These are phyloP conservation scores for Schoenoplectus tabernaemontani DNA, from an alignment of 202 grass and related monocot genomes.

Conservation along the genomic window DNA sequence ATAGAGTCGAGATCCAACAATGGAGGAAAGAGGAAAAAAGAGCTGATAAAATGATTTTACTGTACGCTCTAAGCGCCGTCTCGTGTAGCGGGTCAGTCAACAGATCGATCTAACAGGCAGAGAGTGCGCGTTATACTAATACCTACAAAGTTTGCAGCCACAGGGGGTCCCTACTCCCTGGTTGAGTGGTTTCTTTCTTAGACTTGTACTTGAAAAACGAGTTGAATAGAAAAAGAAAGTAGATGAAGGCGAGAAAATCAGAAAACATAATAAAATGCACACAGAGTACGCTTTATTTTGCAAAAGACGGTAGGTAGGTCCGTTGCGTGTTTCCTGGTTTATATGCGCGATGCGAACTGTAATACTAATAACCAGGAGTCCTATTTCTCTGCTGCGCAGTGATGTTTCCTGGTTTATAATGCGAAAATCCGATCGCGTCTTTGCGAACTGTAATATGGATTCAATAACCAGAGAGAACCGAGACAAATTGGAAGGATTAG, in stretches of 20 bases:
- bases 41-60: neutral
- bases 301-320: neutral
- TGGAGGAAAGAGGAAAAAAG: neutral
- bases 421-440: too few relatives aligned
- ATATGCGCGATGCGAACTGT: too few relatives aligned
- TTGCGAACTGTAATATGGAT: too few relatives aligned
- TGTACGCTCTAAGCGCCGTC: neutral
- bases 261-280: neutral
- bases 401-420: too few relatives aligned
- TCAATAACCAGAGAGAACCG: neutral
- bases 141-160: neutral
- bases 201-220: neutral
- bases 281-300: neutral
- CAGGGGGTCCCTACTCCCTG: neutral
- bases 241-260: neutral
- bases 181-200: neutral
- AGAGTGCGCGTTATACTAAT: neutral
- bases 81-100: neutral
- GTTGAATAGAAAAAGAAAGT: neutral
- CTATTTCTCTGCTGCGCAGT: too few relatives aligned
- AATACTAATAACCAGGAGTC: too few relatives aligned
- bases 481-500: neutral
- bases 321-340: too few relatives aligned
- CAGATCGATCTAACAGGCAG: neutral
- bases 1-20: slow-evolving; percentile 18